Evolutionary conservation across 129 eudicot genomes (phyloP).

Genomic region (Artemisia argyi): DNA sequence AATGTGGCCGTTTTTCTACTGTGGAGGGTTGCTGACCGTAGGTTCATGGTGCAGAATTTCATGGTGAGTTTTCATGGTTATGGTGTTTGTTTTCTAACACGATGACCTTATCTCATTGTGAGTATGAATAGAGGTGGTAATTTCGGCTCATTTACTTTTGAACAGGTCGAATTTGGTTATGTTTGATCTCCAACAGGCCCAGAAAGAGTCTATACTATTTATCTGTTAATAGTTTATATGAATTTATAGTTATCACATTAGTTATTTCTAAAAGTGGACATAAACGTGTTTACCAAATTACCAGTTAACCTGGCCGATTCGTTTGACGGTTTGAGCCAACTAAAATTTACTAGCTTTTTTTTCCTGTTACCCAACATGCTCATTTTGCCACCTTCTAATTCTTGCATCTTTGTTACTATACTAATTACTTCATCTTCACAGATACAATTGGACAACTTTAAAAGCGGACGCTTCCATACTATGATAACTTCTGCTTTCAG

Average conservation of each 20-base stretch:
- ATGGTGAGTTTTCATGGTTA: conserved; percentile 44
- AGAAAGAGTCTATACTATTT: too few species aligned
- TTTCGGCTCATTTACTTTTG: neutral
- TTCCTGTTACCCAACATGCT: neutral
- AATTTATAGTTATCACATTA: too few species aligned
- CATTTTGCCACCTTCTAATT: conserved; percentile 6
- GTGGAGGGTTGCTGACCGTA: conserved; percentile 55
- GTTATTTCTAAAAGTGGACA: too few species aligned
- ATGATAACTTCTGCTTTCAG: conserved; percentile 87
- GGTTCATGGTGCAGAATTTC: conserved; percentile 71
- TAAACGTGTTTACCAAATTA: too few species aligned
- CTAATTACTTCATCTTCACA: conserved; percentile 27
- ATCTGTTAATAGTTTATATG: too few species aligned
- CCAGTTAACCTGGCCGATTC: too few species aligned
- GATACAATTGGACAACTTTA: conserved; percentile 77
- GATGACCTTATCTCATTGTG: neutral
- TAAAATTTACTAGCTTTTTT: too few species aligned
- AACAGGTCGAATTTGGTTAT: neutral
- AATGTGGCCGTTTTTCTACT: conserved; percentile 72
- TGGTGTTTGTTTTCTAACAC: conserved; percentile 5
- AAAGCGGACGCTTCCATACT: conserved; percentile 71
- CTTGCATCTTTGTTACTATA: neutral
- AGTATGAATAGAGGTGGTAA: neutral
- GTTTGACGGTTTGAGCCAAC: too few species aligned
- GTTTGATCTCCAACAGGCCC: neutral